Evolutionary conservation across 2,329 filamentous ascomycete species (phyloP).

Genomic region (Aspergillus alliaceus): DNA sequence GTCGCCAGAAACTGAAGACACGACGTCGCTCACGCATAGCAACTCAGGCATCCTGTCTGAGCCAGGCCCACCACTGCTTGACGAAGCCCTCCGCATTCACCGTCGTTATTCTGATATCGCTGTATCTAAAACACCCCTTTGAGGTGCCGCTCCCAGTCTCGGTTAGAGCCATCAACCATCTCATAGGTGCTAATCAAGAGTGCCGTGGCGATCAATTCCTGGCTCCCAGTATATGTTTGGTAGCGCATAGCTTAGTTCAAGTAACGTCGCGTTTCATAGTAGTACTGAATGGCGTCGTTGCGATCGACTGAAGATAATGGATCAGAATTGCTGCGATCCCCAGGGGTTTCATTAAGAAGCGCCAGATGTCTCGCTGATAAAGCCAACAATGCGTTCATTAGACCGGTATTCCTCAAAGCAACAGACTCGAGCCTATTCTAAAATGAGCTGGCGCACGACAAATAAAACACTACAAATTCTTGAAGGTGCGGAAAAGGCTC

Average conservation of each 20-base stretch:
- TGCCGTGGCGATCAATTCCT: slow-evolving; percentile 60
- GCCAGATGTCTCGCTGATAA: slow-evolving; percentile 55
- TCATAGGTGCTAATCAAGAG: slow-evolving; percentile 64
- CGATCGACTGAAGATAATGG: slow-evolving; percentile 27
- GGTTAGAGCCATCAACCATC: slow-evolving; percentile 61
- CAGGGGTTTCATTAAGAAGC: slow-evolving; percentile 24
- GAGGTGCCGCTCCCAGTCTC: slow-evolving; percentile 62
- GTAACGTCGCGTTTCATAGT: slow-evolving; percentile 64
- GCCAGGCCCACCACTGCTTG: slow-evolving; percentile 67
- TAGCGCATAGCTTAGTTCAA: slow-evolving; percentile 61
- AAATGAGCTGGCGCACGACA: slow-evolving; percentile 9
- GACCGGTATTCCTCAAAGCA: slow-evolving; percentile 54
- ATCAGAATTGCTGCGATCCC: not conserved
- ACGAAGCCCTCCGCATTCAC: slow-evolving; percentile 56
- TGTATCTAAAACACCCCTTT: slow-evolving; percentile 68
- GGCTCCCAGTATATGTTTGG: slow-evolving; percentile 57
- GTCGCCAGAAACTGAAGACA: slow-evolving; percentile 60
- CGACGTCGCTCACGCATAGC: slow-evolving; percentile 60
- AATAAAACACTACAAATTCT: slow-evolving; percentile 18
- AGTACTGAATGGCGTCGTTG: slow-evolving; percentile 53
- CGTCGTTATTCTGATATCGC: slow-evolving; percentile 61
- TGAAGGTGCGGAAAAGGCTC: slow-evolving; percentile 14
- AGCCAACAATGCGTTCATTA: slow-evolving; percentile 60
- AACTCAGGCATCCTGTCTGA: slow-evolving; percentile 66
- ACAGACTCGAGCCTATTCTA: too few species aligned